Evolutionary conservation across 1,139 yeast species (phyloP), one percentile per base, ranked within the genome.

Genomic region (Kluyveromyces sp.): DNA sequence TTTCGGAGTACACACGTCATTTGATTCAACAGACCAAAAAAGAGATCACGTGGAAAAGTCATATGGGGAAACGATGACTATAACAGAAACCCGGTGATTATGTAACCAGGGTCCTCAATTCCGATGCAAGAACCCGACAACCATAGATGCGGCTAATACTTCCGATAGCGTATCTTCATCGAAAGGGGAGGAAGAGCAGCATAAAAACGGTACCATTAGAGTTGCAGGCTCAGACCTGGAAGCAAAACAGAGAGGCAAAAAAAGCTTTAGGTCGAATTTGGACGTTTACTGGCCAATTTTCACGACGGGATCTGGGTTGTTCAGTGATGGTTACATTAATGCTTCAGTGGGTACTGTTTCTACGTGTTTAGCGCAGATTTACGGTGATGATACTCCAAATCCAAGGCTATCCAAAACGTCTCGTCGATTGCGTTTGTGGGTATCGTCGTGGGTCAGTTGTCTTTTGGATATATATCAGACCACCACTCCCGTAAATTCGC

Each of bases 351-450:
- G 89, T 48, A 75, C 92, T 7, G 94, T 83, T 25, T 73, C 81
- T 41, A 79, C 89, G 10, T 81, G 89, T 67, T 72, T 89, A 52
- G 63, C 73, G 15, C 68, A 63, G 3, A 70, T 89, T 36, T 89
- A 89, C 62, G 88, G 88, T 10, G 64, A 64, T 0, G 77, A 57
- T 82, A 83, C 61, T 65, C 77, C 3, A 59, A 74, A 8, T 83
- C 94, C 0, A 65, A 67, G 43, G 95, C 96, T 28, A 78, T 84
- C 48, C 74, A 79, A 51, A 87, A 88, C 59, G 85, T 89, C 46
- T 75, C 94, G 0, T 80, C 96, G n/a, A 84, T 89, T 60, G 95
- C 89, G 0, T 89, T 89, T 61, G 96, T 77, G 8, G 97, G 97
- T 57, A 88, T 90, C 3, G 94, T 89, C 43, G 75, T 85, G n/a